A percentile compares a stretch with the other conserved stretches of the same genome.
These are phyloP conservation scores for Phytopythium helicoides DNA, from an alignment of 352 stramenopile genomes.

Conservation along the genomic window DNA sequence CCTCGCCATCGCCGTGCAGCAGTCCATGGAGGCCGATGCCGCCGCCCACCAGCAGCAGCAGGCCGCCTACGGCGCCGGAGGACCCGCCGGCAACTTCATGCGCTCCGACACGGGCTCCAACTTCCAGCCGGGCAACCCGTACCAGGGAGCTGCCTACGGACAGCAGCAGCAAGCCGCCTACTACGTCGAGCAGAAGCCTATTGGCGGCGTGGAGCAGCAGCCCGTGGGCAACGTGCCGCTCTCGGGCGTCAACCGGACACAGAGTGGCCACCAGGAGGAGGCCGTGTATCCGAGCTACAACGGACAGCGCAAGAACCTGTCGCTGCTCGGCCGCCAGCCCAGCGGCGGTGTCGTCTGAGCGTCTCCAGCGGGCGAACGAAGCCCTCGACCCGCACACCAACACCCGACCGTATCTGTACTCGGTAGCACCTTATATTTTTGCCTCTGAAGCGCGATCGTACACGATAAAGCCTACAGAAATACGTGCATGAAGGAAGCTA, in stretches of 20 bases:
- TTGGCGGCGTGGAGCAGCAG: conserved; percentile 26
- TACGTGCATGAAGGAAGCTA: background rate
- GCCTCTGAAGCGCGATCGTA: no score
- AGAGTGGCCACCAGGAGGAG: conserved; percentile 39
- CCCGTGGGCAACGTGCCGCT: conserved; percentile 26
- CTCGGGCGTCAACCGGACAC: conserved; percentile 18
- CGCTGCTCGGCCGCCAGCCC: conserved; percentile 53
- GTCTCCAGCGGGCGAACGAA: background rate
- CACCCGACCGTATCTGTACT: no score
- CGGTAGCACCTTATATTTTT: no score
- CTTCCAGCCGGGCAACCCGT: conserved; percentile 20
- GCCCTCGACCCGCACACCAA: no score
- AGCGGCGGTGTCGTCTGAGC: conserved; percentile 65
- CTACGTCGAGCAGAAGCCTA: conserved; percentile 25
- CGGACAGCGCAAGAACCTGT: conserved; percentile 68
- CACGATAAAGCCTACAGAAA: no score
- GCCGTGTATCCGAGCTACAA: conserved; percentile 61
- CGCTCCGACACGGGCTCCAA: conserved; percentile 35
- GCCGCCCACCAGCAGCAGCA: conserved; percentile 13
- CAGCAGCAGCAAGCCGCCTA: conserved; percentile 30
- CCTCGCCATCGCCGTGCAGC: conserved; percentile 69
- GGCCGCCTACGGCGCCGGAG: background rate
- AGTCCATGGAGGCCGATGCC: conserved; percentile 58
- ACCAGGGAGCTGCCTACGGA: conserved; percentile 13
- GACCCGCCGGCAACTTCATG: conserved; percentile 35